phyloP scores from a whole-genome alignment of 164 flowering plant species.

The Magnolia officinalis region DNA sequence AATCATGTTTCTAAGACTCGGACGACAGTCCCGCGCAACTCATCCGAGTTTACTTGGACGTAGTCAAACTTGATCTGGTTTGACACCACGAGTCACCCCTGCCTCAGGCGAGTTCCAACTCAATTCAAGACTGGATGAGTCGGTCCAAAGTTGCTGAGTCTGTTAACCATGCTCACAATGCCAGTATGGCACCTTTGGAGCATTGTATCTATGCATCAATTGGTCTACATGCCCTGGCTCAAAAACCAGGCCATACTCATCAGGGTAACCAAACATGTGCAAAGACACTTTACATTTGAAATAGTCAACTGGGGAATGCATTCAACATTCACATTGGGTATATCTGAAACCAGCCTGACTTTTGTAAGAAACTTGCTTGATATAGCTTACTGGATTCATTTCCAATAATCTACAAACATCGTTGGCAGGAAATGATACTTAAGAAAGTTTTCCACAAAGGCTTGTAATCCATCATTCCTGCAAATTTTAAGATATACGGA shows the following conservation, averaged over 20 bases:
- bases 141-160: too few species aligned
- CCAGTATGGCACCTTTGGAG: background rate
- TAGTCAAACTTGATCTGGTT: too few species aligned
- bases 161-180: background rate
- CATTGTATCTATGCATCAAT: background rate
- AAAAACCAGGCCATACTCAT: background rate
- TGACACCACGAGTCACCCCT: too few species aligned
- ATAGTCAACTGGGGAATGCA: too few species aligned
- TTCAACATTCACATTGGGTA: too few species aligned
- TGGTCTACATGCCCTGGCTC: background rate
- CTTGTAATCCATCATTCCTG: slow-evolving; percentile 94
- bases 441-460: slow-evolving; percentile 94
- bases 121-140: too few species aligned
- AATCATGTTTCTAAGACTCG: too few species aligned
- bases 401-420: slow-evolving; percentile 93
- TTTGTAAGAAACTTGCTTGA: slow-evolving; percentile 63
- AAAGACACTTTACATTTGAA: background rate
- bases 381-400: slow-evolving; percentile 96
- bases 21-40: too few species aligned
- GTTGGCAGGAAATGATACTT: slow-evolving; percentile 95
- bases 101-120: too few species aligned
- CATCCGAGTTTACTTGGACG: too few species aligned
- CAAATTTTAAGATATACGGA: slow-evolving; percentile 7
- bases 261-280: background rate
- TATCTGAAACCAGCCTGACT: background rate